Evolutionary conservation across 768 basidiomycete genomes (phyloP), one percentile per base, ranked within the genome.

Genomic region (Xerocomellus amylosporus): DNA sequence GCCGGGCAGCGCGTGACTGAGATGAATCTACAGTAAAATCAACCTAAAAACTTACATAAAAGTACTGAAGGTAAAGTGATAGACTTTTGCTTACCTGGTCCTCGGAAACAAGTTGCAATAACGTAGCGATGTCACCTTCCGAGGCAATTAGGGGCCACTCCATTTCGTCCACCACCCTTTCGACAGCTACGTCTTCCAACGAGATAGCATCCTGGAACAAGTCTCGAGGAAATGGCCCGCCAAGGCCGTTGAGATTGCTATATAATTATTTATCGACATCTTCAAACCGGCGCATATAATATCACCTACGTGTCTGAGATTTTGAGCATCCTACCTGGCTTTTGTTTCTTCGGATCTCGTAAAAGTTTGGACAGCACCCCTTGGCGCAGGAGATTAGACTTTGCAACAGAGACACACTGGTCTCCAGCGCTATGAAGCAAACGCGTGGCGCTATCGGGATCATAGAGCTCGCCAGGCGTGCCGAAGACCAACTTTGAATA

Each of bases 61-160:
- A 19, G 8, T 36, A 24, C 19, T 9, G 8, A 14, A 26, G 8
- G 17, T 31, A 26, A 14, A 24, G 37, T 19, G 28, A 24, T 50
- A 8, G 14, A 34, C 14, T 28, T n/a, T 36, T 38, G 51, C 74
- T 60, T 60, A 86, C 90, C 74, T 86, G 86, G 56, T 85, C 79
- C 54, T 90, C 86, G 0, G 93, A 94, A n/a, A 86, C 83, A n/a
- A 93, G 75, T 55, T 90, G 81, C 31, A 93, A 73, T 55, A 96
- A 70, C 0, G 86, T 82, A 14, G 89, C 87, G 46, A 84, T 76
- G 59, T 94, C 90, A 8, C 94, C 93, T 59, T 93, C 92, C 3
- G 82, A 82, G 4, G 90, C 84, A 30, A 87, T 74, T 43, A 92
- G 66, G 0, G 90, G 83, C 93, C 94, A 97, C 51, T 87, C 84